A percentile compares a stretch with the other conserved stretches of the same genome.
Evolutionary conservation across 257 asterid species (phyloP).

Genomic region (Nicotiana tomentosiformis): DNA sequence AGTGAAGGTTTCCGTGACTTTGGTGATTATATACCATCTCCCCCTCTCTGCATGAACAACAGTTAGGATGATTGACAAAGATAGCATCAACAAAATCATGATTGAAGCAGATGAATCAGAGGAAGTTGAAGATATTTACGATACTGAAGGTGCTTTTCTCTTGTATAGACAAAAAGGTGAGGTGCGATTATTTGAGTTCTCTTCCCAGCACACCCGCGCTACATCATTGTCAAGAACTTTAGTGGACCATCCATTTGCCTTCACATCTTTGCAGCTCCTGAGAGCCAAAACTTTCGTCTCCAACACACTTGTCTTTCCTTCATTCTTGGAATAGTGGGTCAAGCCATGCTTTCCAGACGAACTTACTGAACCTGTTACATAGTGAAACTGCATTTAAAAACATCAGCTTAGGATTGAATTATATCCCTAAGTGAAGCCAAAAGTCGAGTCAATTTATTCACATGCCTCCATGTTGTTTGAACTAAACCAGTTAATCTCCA

Average conservation of each 20-base stretch:
- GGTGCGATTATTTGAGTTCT: conserved; percentile 21
- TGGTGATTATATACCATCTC: conserved; percentile 16
- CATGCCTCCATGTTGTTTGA: conserved; percentile 80
- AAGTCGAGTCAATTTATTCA: conserved; percentile 4
- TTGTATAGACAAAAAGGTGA: conserved; percentile 69
- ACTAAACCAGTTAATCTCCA: conserved; percentile 82
- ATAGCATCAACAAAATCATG: background rate
- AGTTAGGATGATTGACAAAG: background rate
- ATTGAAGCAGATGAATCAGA: background rate
- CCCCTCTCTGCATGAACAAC: conserved; percentile 46
- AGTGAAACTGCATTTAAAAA: conserved; percentile 50
- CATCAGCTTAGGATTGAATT: conserved; percentile 11
- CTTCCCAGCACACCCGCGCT: conserved; percentile 78
- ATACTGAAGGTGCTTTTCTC: conserved; percentile 32
- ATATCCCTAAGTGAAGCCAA: background rate
- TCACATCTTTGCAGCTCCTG: conserved; percentile 54
- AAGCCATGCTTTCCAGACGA: conserved; percentile 6
- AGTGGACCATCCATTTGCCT: conserved; percentile 62
- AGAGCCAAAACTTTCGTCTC: conserved; percentile 39
- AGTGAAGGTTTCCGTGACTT: conserved; percentile 41
- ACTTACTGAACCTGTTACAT: conserved; percentile 28
- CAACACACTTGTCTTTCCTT: background rate
- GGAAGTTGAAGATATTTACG: conserved; percentile 41
- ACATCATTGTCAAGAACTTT: conserved; percentile 37
- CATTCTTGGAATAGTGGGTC: conserved; percentile 11